Base-by-base conservation (phyloP, 2,329 filamentous ascomycete genomes). In the Pseudopithomyces maydicus region DNA sequence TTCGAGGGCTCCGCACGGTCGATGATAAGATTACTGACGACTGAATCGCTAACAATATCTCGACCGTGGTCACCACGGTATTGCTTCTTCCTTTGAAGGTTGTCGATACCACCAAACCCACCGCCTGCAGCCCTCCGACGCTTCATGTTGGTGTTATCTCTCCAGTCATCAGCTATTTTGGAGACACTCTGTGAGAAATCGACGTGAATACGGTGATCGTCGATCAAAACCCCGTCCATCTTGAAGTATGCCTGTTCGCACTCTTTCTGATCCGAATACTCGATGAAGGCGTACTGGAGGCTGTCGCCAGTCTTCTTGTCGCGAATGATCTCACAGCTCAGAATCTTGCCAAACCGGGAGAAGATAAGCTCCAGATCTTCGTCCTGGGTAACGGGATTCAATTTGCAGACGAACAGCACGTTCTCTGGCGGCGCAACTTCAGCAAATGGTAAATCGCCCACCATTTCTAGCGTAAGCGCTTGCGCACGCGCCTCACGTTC, bases 401-500 rank as follows among this genome's bases (percentile, higher is more conserved):
- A 83, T 75, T 99, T 99, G 88, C 95, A 99, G 42, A 99, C 93
- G 73, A 99, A 99, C 1, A 99, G 83, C 14, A 99, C 88, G 75
- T 99, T 98, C 79, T 99, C 95, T 0, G 95, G 95, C 4, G 95
- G 95, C 68, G 94, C 96, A 67, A 99, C 93, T 77, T 99, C 95
- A 57, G 95, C 95, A 76, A 97, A 99, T 4, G 95, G 95, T 56
- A 99, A 81, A 74, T 99, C 95, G 42, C 95, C 95, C 78, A 99
- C 95, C 88, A 99, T 96, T 79, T 99, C 95, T 46, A 99, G 83
- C 1, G 94, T 98, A 69, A 99, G 80, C 0, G 95, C 95, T 76
- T 98, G 95, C 0, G 94, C 94, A 59, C 93, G 87, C 6, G 95
- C 95, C 75, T 99, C 95, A 26, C 92, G 86, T 74, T 98, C 92